Evolutionary conservation across 2,329 filamentous ascomycete species (phyloP), one percentile per base, ranked within the genome.

Genomic region (Calonectria ilicicola): DNA sequence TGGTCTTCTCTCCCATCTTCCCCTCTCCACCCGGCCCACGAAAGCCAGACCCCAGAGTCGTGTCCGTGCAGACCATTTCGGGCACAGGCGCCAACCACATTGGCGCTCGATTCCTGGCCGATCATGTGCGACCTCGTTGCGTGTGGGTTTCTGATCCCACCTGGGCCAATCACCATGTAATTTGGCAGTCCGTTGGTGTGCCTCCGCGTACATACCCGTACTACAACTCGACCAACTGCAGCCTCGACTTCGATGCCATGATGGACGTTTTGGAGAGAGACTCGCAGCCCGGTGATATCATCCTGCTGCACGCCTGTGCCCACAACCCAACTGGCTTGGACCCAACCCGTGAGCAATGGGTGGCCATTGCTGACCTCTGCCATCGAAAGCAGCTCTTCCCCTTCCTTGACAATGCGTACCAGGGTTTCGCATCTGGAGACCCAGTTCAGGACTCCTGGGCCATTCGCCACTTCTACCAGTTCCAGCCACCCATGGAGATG

Each of bases 321-420:
- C 97, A 98, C 88, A 99, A 99, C 87, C 97, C 97, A 27, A 99
- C 97, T 0, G 97, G 97, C 68, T 95, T 98, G 72, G 97, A 99
- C 85, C 96, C 95, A 6, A 97, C 95, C 15, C 89, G 93, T 77
- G 94, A 96, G 65, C 97, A 99, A 86, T 99, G 97, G 97, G 95
- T 94, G 85, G 90, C 96, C 85, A 92, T 99, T 72, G 95, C 96
- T 47, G 85, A 89, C 32, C 84, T 98, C 29, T 92, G 98, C 83
- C 90, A 90, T 79, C 84, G 91, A 78, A 95, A 93, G 85, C 91
- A 91, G 73, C 96, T 97, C 84, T 98, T 98, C 86, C 96, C 96
- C 79, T 98, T 98, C 91, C 98, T 99, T 86, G 97, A 99, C 88
- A 94, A 91, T 76, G 97, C 97, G 65, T 99, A 99, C 88, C 97